Evolutionary conservation across 805 yeast genomes (phyloP).

Genomic region (Kluyveromyces aestuarii): DNA sequence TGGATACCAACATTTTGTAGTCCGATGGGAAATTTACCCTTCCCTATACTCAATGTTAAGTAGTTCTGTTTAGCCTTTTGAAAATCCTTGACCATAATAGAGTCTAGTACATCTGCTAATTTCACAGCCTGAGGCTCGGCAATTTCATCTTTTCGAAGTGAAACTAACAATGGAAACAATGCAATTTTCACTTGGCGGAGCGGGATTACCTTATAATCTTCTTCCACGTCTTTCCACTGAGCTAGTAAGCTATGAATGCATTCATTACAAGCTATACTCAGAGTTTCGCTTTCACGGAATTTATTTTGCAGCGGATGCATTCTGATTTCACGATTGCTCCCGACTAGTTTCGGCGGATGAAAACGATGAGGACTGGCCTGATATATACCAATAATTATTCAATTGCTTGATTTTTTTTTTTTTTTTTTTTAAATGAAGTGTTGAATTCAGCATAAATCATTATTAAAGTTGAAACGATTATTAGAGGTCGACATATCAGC

Average conservation of each 20-base stretch:
- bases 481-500: too few relatives aligned
- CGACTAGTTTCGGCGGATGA: neutral
- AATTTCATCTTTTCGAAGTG: slow-evolving; percentile 38
- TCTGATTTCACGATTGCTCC: too few relatives aligned
- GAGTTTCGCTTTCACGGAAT: neutral
- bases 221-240: slow-evolving; percentile 28
- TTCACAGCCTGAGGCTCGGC: slow-evolving; percentile 38
- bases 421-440: too few relatives aligned
- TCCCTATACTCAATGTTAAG: slow-evolving; percentile 71
- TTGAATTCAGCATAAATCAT: neutral
- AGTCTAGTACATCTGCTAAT: slow-evolving; percentile 48
- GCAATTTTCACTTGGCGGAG: slow-evolving; percentile 40
- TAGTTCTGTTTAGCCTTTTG: slow-evolving; percentile 45
- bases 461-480: too few relatives aligned
- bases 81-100: slow-evolving; percentile 42
- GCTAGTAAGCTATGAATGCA: slow-evolving; percentile 27
- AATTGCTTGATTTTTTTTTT: too few relatives aligned
- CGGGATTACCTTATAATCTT: slow-evolving; percentile 19
- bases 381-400: too few relatives aligned
- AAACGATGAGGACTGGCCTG: neutral
- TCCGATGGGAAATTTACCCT: slow-evolving; percentile 91
- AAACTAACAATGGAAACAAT: slow-evolving; percentile 44
- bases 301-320: neutral
- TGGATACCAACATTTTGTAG: slow-evolving; percentile 74
- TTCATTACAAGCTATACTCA: slow-evolving; percentile 30